A percentile compares a stretch with the other conserved stretches of the same genome.
These are phyloP conservation scores for Hymenoscyphus fraxineus DNA, from an alignment of 2,329 filamentous ascomycete genomes.

Conservation along the genomic window DNA sequence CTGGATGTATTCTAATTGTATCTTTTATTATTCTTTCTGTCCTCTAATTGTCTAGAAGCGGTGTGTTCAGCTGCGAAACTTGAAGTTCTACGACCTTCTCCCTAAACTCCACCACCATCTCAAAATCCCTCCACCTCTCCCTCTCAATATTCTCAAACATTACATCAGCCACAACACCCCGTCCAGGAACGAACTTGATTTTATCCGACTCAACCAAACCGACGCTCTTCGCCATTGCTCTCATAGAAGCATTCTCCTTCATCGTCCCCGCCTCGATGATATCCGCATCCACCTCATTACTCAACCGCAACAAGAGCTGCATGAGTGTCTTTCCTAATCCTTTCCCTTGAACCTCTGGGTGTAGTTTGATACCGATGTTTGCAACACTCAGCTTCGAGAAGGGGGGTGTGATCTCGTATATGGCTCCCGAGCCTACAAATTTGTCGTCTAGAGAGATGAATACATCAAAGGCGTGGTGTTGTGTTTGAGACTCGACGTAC, in stretches of 20 bases:
- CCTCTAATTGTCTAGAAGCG: too few species aligned
- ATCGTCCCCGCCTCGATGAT: conserved; percentile 16
- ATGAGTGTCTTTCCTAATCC: conserved; percentile 13
- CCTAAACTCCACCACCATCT: conserved; percentile 11
- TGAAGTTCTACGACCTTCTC: conserved; percentile 3
- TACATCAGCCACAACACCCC: conserved; percentile 24
- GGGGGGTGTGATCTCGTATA: neutral
- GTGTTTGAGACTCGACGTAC: conserved; percentile 1
- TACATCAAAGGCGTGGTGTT: conserved; percentile 11
- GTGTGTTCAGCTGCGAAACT: too few species aligned
- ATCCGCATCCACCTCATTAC: conserved; percentile 18
- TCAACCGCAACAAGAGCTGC: conserved; percentile 16
- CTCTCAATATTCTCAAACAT: conserved; percentile 21
- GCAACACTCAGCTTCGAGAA: neutral
- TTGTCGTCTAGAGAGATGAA: conserved; percentile 4
- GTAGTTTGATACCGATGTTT: conserved; percentile 13
- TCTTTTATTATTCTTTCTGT: too few species aligned
- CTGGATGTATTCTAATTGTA: too few species aligned
- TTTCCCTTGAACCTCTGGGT: conserved; percentile 9
- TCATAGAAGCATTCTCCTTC: conserved; percentile 19
- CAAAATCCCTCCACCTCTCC: conserved; percentile 9
- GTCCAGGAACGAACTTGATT: conserved; percentile 24
- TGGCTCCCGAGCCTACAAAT: conserved; percentile 2
- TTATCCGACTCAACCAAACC: conserved; percentile 24
- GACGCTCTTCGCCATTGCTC: conserved; percentile 17